A percentile compares a stretch with the other conserved stretches of the same genome.
These are phyloP conservation scores for Borealophlyctis nickersoniae DNA, from an alignment of 192 early-diverging fungal genomes.

Conservation along the genomic window DNA sequence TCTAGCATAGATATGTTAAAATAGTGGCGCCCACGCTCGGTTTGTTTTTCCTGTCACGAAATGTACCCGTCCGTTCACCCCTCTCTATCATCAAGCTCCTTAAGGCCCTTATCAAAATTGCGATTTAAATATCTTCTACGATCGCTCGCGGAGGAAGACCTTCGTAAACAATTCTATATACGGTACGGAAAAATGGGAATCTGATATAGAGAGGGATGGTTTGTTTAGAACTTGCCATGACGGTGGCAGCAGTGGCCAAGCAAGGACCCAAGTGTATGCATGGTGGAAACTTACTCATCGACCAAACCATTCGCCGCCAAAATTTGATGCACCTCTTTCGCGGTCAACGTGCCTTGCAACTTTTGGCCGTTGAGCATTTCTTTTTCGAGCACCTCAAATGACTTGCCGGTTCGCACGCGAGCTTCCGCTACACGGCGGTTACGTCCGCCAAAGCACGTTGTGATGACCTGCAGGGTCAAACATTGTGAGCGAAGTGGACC, in stretches of 20 bases:
- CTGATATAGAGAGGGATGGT: slow-evolving; percentile 15
- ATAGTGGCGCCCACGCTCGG: too few species aligned
- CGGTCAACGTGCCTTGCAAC: slow-evolving; percentile 91
- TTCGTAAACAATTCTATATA: slow-evolving; percentile 92
- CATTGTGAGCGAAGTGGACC: too few species aligned
- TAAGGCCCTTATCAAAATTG: background rate
- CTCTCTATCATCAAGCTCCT: too few species aligned
- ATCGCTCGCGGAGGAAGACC: slow-evolving; percentile 66
- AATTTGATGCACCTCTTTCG: slow-evolving; percentile 81
- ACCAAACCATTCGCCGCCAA: slow-evolving; percentile 59
- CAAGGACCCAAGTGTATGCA: background rate
- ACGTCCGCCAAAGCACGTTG: slow-evolving; percentile 95
- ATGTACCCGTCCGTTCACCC: too few species aligned
- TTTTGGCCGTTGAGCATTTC: slow-evolving; percentile 97
- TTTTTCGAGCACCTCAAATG: slow-evolving; percentile 85
- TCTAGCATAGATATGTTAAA: too few species aligned
- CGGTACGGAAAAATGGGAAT: slow-evolving; percentile 89
- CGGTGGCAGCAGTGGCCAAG: background rate
- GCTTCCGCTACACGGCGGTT: slow-evolving; percentile 93
- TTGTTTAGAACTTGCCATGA: background rate
- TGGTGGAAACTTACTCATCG: slow-evolving; percentile 44
- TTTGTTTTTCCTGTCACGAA: too few species aligned
- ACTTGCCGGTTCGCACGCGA: slow-evolving; percentile 85
- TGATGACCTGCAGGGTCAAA: slow-evolving; percentile 60
- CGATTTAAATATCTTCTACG: slow-evolving; percentile 42